Evolutionary conservation across 176 grass and related monocot species (phyloP).

Genomic region (Zoysia japonica): DNA sequence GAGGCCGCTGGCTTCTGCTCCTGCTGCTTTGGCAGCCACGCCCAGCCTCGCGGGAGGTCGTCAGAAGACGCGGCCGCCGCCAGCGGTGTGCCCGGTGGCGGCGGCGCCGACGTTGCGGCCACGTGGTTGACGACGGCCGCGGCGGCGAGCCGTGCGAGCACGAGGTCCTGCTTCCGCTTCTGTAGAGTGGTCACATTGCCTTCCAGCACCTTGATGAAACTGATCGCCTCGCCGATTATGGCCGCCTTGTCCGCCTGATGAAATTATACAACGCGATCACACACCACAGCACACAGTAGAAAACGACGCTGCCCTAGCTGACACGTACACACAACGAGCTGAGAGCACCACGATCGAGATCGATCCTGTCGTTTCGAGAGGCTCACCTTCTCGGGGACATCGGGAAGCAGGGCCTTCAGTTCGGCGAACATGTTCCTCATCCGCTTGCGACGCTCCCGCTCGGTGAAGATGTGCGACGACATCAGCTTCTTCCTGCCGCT

Average conservation of each 20-base stretch:
- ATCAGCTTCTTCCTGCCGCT: not conserved
- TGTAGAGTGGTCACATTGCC: slow-evolving; percentile 38
- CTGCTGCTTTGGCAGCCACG: not conserved
- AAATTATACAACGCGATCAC: not conserved
- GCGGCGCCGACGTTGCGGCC: not conserved
- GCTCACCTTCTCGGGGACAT: slow-evolving; percentile 37
- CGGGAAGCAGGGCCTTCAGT: slow-evolving; percentile 53
- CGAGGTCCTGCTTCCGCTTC: slow-evolving; percentile 49
- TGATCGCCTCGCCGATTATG: slow-evolving; percentile 61
- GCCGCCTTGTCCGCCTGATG: slow-evolving; percentile 57
- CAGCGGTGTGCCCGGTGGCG: not conserved
- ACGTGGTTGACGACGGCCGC: not conserved
- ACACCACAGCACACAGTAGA: not conserved
- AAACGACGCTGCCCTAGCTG: not conserved
- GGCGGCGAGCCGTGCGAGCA: not conserved
- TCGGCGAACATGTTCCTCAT: slow-evolving; percentile 48
- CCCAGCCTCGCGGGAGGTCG: slow-evolving; percentile 4
- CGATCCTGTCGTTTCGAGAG: not conserved
- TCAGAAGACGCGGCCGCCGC: not conserved
- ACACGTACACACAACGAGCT: no score
- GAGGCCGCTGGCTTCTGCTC: not conserved
- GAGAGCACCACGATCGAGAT: no score
- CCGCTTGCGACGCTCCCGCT: slow-evolving; percentile 52
- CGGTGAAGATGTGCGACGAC: slow-evolving; percentile 33
- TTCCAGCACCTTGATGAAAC: slow-evolving; percentile 66